A percentile compares a stretch with the other conserved stretches of the same genome.
phyloP scores from a whole-genome alignment of 129 eudicot genomes.

The Centrapalus pauciflorus region DNA sequence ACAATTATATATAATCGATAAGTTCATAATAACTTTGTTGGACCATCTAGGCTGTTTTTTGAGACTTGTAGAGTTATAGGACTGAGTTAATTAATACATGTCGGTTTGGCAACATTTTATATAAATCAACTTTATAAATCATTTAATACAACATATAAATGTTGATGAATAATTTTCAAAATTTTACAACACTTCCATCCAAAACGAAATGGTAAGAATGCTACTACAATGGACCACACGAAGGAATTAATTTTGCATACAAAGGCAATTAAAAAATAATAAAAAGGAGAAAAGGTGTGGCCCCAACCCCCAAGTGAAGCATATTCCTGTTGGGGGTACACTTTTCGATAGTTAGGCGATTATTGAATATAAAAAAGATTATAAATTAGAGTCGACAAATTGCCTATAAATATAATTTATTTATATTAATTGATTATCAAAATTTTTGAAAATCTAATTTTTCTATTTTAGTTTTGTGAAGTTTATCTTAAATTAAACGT shows the following conservation, averaged over 20 bases:
- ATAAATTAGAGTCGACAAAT: no score
- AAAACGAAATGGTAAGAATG: neutral
- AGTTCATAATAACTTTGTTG: no score
- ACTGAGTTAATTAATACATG: neutral
- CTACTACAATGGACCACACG: neutral
- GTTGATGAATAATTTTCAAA: neutral
- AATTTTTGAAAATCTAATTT: no score
- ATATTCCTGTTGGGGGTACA: no score
- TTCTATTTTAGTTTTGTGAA: no score
- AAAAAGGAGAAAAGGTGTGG: neutral
- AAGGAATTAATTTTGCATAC: neutral
- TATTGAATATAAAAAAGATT: no score
- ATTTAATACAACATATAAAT: neutral
- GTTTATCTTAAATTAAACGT: no score
- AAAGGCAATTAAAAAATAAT: neutral
- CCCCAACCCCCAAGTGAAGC: no score
- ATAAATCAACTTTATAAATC: neutral
- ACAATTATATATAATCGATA: no score
- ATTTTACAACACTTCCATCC: neutral
- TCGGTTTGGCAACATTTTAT: neutral
- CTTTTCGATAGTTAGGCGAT: no score
- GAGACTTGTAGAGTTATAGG: neutral
- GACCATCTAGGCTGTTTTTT: constrained; percentile 3
- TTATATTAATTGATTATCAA: no score
- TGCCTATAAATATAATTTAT: no score